These are phyloP conservation scores for Nephelium lappaceum DNA, from an alignment of 345 rosid species.

Conservation along the genomic window DNA sequence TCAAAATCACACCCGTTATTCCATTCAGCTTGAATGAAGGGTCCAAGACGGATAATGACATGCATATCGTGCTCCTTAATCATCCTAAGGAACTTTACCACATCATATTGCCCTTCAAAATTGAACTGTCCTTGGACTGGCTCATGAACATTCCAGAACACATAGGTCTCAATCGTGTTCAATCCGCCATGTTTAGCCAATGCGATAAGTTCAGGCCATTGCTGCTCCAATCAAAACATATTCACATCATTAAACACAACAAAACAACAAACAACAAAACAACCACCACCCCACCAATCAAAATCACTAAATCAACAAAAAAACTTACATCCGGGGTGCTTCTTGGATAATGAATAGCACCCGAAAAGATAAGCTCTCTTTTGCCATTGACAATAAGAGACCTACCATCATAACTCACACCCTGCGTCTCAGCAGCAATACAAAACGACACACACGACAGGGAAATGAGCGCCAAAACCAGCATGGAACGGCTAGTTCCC, in stretches of 20 bases:
- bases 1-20: conserved; percentile 76
- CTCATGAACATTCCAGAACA: conserved; percentile 71
- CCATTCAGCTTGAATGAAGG: conserved; percentile 97
- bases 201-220: conserved; percentile 50
- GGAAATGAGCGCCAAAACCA: conserved; percentile 22
- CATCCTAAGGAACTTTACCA: conserved; percentile 76
- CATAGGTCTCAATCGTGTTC: conserved; percentile 64
- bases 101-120: conserved; percentile 66
- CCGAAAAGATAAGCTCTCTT: conserved; percentile 65
- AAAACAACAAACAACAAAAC: not conserved
- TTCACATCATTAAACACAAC: not conserved
- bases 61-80: conserved; percentile 58
- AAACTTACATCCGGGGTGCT: conserved; percentile 56
- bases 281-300: conserved; percentile 7
- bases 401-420: conserved; percentile 52
- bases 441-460: conserved; percentile 22
- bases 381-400: conserved; percentile 59
- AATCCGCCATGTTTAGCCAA: conserved; percentile 62
- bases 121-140: conserved; percentile 65
- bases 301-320: not conserved
- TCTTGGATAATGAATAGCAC: conserved; percentile 71
- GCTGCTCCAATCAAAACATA: conserved; percentile 31
- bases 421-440: not conserved
- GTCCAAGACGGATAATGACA: conserved; percentile 75
- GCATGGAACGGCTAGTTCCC: not conserved